These are phyloP conservation scores for Telfairia occidentalis DNA, from an alignment of 331 rosid genomes.

Conservation along the genomic window DNA sequence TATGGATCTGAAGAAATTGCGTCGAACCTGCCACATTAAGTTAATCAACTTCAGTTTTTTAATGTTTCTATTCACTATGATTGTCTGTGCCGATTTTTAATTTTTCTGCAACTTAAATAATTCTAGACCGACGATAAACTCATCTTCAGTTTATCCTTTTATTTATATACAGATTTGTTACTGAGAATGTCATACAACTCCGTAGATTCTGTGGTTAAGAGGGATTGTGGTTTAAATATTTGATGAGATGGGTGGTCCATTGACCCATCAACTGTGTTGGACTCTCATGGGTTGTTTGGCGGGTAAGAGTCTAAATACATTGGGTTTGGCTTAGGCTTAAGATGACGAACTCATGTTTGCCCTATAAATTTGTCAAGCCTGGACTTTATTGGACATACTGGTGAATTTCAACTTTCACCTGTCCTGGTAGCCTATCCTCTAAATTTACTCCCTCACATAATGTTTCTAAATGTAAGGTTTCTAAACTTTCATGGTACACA, in stretches of 20 bases:
- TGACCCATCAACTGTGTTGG: background rate
- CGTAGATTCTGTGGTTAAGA: background rate
- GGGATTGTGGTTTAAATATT: background rate
- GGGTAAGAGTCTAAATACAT: too few relatives aligned
- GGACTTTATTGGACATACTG: too few relatives aligned
- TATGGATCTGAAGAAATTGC: background rate
- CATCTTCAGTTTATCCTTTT: background rate
- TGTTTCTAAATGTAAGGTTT: too few relatives aligned
- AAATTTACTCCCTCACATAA: too few relatives aligned
- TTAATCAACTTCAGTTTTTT: background rate
- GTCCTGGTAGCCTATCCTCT: too few relatives aligned
- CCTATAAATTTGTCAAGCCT: too few relatives aligned
- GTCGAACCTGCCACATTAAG: background rate
- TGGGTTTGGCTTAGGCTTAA: too few relatives aligned
- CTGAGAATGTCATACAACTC: background rate
- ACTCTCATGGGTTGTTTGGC: background rate
- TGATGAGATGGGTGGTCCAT: background rate
- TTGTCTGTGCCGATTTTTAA: background rate
- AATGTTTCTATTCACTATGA: background rate
- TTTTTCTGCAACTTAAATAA: background rate
- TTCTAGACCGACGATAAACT: background rate
- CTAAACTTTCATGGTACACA: too few relatives aligned
- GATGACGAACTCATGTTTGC: too few relatives aligned
- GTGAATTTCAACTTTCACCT: too few relatives aligned
- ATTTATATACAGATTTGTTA: background rate